Evolutionary conservation across 2,329 filamentous ascomycete species (phyloP).

Genomic region (Fusarium subglutinans): DNA sequence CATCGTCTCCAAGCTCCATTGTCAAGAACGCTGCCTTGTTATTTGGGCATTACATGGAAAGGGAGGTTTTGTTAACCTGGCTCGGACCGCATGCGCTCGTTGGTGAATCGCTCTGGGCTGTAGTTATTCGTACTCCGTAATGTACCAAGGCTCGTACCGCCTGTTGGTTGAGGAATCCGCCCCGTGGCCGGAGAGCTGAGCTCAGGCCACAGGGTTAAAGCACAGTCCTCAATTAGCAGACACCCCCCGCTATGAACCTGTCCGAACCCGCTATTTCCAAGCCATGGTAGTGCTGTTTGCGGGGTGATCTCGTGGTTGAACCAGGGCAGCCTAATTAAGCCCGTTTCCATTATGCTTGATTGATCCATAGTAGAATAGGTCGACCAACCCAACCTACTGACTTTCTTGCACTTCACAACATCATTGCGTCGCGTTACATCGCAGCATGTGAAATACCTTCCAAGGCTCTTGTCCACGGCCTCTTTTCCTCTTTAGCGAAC

Average conservation of each 20-base stretch:
- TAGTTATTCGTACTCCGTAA: neutral
- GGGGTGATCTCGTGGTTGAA: constrained; percentile 33
- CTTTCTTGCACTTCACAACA: constrained; percentile 31
- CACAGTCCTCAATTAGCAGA: constrained; percentile 3
- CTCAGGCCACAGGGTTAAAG: neutral
- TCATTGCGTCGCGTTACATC: constrained; percentile 39
- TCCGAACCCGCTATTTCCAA: constrained; percentile 22
- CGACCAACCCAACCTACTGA: constrained; percentile 26
- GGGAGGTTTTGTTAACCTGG: neutral
- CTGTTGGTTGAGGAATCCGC: neutral
- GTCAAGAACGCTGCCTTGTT: neutral
- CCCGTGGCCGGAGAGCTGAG: neutral
- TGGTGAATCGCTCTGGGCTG: neutral
- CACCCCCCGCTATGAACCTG: constrained; percentile 20
- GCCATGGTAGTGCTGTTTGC: constrained; percentile 28
- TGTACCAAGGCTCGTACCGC: neutral
- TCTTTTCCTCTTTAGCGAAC: constrained; percentile 40
- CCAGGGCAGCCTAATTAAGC: constrained; percentile 21
- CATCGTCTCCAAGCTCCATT: neutral
- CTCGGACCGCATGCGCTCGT: neutral
- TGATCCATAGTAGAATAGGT: constrained; percentile 15
- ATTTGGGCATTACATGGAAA: neutral
- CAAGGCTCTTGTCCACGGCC: constrained; percentile 39
- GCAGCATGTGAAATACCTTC: constrained; percentile 46
- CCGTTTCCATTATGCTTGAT: constrained; percentile 23